These are phyloP conservation scores for Hypoxylon sp. DNA, from an alignment of 2,329 filamentous ascomycete species.

Conservation along the genomic window DNA sequence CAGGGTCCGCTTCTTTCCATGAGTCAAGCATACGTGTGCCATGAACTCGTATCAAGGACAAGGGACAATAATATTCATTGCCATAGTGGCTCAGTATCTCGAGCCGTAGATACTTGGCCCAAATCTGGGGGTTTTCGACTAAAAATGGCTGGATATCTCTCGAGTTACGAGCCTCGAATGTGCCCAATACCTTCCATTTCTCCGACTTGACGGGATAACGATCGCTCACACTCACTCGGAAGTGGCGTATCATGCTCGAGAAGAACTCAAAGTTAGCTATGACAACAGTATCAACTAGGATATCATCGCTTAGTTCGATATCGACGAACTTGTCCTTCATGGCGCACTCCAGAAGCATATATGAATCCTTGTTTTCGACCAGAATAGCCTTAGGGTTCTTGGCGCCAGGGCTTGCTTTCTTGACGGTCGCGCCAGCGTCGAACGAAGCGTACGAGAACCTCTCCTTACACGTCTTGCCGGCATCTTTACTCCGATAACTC, in stretches of 20 bases:
- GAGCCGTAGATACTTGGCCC: conserved; percentile 91
- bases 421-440: conserved; percentile 92
- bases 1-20: conserved; percentile 83
- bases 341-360: conserved; percentile 95
- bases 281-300: conserved; percentile 94
- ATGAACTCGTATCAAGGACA: conserved; percentile 92
- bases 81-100: conserved; percentile 96
- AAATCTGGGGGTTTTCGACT: conserved; percentile 94
- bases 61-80: conserved; percentile 95
- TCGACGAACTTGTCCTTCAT: conserved; percentile 93
- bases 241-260: conserved; percentile 93
- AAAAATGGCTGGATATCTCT: conserved; percentile 95
- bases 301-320: conserved; percentile 89
- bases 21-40: conserved; percentile 97
- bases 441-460: conserved; percentile 98
- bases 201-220: conserved; percentile 93
- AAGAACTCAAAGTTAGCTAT: conserved; percentile 99
- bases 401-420: conserved; percentile 89
- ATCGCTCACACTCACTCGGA: conserved; percentile 93
- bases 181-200: conserved; percentile 90
- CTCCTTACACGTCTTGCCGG: conserved; percentile 97
- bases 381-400: conserved; percentile 91
- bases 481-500: conserved; percentile 85
- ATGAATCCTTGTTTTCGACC: conserved; percentile 97
- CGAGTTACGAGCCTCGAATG: conserved; percentile 91